Conservation (phyloP, 176 grass and related monocot genomes). For the Carex kokanica region DNA sequence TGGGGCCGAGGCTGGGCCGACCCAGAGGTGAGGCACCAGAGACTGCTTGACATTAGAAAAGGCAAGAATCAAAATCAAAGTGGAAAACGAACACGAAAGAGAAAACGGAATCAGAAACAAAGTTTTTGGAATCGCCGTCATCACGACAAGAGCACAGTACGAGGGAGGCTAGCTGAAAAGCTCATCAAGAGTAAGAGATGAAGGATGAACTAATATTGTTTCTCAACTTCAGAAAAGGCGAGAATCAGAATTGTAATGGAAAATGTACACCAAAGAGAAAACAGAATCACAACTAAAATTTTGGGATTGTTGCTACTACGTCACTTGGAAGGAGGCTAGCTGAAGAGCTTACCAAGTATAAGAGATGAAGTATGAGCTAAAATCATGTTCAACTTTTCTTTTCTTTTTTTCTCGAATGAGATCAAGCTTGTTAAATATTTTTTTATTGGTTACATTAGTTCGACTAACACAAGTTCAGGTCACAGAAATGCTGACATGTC, state of each 20-base stretch:
- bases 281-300: constrained; percentile 25
- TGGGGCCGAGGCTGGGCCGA: constrained; percentile 95
- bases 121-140: constrained; percentile 26
- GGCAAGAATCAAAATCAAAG: constrained; percentile 1
- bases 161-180: constrained; percentile 43
- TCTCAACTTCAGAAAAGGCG: constrained; percentile 2
- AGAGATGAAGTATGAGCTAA: background rate
- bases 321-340: background rate
- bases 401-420: background rate
- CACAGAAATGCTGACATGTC: no score
- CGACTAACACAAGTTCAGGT: background rate
- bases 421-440: background rate
- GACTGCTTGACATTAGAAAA: constrained; percentile 39
- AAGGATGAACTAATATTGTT: background rate
- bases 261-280: constrained; percentile 13
- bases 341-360: no score
- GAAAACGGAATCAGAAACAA: constrained; percentile 38
- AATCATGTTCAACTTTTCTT: no score
- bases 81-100: constrained; percentile 11
- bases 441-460: background rate
- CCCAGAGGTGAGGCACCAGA: constrained; percentile 64
- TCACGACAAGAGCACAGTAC: constrained; percentile 28
- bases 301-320: constrained; percentile 6
- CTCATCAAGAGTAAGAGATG: constrained; percentile 32
- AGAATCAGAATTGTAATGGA: background rate